Conservation (phyloP, 345 rosid genomes). For the Ceriops tagal region DNA sequence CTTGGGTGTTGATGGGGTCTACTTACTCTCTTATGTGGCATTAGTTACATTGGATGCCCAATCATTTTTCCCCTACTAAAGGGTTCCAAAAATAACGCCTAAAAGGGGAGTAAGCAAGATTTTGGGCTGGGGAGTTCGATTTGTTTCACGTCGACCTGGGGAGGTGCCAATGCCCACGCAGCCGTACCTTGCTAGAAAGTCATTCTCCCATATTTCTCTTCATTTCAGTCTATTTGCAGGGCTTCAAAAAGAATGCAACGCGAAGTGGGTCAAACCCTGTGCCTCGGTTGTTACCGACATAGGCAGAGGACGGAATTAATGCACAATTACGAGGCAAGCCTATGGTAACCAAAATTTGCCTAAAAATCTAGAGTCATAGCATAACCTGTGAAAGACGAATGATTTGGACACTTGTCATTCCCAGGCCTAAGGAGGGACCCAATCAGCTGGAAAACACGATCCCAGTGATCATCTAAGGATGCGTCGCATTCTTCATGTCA, state of each 20-base stretch:
- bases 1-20: conserved; percentile 10
- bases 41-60: conserved; percentile 1
- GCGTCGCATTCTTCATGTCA: conserved; percentile 25
- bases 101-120: conserved; percentile 1
- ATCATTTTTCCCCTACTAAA: background rate
- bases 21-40: background rate
- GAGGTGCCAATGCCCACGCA: background rate
- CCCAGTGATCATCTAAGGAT: conserved; percentile 13
- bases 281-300: too few relatives aligned
- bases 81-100: conserved; percentile 9
- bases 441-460: background rate
- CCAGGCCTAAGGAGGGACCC: too few relatives aligned
- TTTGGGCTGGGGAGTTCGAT: background rate
- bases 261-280: conserved; percentile 4
- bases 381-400: too few relatives aligned
- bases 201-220: background rate
- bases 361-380: too few relatives aligned
- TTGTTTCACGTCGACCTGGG: background rate
- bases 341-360: too few relatives aligned
- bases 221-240: background rate
- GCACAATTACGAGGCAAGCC: too few relatives aligned
- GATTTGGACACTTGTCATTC: too few relatives aligned
- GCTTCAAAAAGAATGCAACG: background rate
- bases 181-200: background rate
- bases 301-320: too few relatives aligned